Conservation (phyloP, 2,329 filamentous ascomycete species). For the Ceratocystis alfenasii region DNA sequence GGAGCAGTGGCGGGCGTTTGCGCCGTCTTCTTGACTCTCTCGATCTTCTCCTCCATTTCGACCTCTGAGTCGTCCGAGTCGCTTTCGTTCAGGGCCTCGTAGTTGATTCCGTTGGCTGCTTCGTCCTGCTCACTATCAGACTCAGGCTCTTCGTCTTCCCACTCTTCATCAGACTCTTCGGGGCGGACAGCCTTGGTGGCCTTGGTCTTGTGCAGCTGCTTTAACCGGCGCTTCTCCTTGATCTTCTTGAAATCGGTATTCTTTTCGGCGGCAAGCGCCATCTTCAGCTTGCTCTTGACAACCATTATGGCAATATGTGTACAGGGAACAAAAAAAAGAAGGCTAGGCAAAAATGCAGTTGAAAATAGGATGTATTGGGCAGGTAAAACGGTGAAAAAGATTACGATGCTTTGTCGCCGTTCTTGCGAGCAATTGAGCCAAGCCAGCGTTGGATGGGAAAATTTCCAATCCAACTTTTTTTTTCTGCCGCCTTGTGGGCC, state of each 20-base stretch:
- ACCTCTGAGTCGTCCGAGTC: slow-evolving; percentile 57
- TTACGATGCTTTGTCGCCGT: neutral
- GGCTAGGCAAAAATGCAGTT: neutral
- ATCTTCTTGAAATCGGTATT: slow-evolving; percentile 41
- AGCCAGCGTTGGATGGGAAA: slow-evolving; percentile 12
- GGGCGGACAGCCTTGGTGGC: slow-evolving; percentile 26
- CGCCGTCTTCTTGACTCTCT: slow-evolving; percentile 36
- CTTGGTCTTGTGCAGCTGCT: slow-evolving; percentile 34
- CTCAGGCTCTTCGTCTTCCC: slow-evolving; percentile 29
- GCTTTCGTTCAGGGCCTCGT: slow-evolving; percentile 48
- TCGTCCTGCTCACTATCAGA: slow-evolving; percentile 26
- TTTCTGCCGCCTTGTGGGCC: slow-evolving; percentile 22
- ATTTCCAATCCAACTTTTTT: slow-evolving; percentile 19
- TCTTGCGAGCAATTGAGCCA: neutral
- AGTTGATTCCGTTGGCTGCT: slow-evolving; percentile 32
- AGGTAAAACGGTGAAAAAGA: neutral
- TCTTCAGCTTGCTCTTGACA: slow-evolving; percentile 39
- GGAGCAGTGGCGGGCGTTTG: slow-evolving; percentile 27
- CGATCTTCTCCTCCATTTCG: slow-evolving; percentile 62
- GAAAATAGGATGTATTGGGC: neutral
- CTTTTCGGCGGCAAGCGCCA: slow-evolving; percentile 45
- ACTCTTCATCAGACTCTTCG: slow-evolving; percentile 30
- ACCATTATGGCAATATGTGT: slow-evolving; percentile 29
- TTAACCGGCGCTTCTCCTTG: slow-evolving; percentile 39
- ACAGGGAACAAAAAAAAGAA: neutral